Base-by-base conservation (phyloP, 192 early-diverging fungal genomes). In the Coemansia interrupta region DNA sequence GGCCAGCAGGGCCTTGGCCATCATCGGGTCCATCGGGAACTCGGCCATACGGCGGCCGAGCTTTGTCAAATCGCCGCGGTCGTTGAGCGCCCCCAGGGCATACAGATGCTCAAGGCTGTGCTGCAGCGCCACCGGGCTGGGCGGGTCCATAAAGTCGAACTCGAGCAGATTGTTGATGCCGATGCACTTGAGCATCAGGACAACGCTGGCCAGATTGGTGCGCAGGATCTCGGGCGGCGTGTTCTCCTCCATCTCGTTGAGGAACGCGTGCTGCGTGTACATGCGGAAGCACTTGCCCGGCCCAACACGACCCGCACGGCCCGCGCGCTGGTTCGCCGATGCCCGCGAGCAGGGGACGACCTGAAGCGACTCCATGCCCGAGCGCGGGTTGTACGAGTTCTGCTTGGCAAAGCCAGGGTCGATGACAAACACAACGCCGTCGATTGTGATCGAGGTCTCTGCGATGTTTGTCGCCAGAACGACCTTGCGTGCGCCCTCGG, bases 111-210 rank as follows among this genome's bases (percentile, higher is more conserved):
- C 93, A 61, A 99, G 81, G 17, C 96, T 92, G 7, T 89, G 89
- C 58, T 96, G 90, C 61, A 99, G 64, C 8, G 92, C 92, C 30
- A 94, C 89, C 5, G 93, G 85, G 7, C 92, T 90, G 19, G 97
- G 97, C 29, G 96, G 94, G 72, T 99, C 97, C 89, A 99, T 90
- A 72, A 97, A 99, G 52, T 93, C 95, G 83, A 99, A 99, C 51
- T 93, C 89, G 20, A 99, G 73, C 41, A 99, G 80, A 56, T 99
- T 92, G 63, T 97, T 92, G 73, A 99, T 96, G 18, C 95, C 96
- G 64, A 99, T 86, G 54, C 90, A 91, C 78, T 97, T 98, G 56
- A 99, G 84, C 54, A 84, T 83, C 47, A 99, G 71, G 18, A 98
- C 95, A 2, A 91, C 91, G 58, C 88, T 91, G 8, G 86, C 86